These are phyloP conservation scores for Pseudocercospora cruenta DNA, from an alignment of 2,329 filamentous ascomycete species.

Conservation along the genomic window DNA sequence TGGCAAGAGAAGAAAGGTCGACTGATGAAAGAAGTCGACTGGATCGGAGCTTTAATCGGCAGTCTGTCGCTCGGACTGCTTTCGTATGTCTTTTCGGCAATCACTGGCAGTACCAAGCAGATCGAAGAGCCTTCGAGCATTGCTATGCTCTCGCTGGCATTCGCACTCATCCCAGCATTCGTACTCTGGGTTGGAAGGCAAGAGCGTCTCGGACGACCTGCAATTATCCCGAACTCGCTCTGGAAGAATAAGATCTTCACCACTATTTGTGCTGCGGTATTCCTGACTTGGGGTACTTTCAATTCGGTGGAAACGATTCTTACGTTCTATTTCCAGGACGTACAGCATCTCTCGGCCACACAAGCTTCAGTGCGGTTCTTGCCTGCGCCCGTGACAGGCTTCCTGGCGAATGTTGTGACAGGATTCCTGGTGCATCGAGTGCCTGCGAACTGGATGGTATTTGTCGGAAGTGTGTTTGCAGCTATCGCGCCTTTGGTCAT, in stretches of 20 bases:
- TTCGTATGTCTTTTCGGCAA: not conserved
- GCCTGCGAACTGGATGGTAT: not conserved
- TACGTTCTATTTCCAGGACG: not conserved
- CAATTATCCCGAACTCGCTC: not conserved
- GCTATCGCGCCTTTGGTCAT: not conserved
- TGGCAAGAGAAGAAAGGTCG: not conserved
- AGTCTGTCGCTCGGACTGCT: not conserved
- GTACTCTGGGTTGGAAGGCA: not conserved
- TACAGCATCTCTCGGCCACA: not conserved
- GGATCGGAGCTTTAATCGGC: not conserved
- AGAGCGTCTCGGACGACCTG: not conserved
- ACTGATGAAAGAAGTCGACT: not conserved
- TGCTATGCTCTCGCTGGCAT: not conserved
- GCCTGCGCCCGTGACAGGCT: not conserved
- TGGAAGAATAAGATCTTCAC: not conserved
- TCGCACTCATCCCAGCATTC: not conserved
- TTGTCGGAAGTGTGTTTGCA: not conserved
- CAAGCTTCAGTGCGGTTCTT: not conserved
- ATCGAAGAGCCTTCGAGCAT: not conserved
- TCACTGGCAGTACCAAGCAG: not conserved
- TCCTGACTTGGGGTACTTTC: not conserved
- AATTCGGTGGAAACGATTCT: not conserved
- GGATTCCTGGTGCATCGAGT: not conserved
- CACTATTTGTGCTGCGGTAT: not conserved
- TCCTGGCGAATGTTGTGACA: not conserved